Evolutionary conservation across 225 moss, liverwort and hornwort genomes (phyloP).

Genomic region (Takakia lepidozioides): DNA sequence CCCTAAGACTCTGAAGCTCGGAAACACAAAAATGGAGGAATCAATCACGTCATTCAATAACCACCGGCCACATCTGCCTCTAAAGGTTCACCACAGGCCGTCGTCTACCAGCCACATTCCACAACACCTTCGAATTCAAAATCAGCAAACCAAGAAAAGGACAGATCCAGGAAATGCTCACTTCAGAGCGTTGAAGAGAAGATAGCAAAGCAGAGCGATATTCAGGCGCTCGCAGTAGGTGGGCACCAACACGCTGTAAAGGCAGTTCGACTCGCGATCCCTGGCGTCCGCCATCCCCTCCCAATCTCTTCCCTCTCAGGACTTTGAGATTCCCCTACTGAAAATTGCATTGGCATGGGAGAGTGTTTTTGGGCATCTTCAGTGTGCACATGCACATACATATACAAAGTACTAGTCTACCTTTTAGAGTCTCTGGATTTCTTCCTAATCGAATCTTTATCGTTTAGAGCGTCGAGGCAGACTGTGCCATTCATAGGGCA

Average conservation of each 20-base stretch:
- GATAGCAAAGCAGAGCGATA: slow-evolving; percentile 88
- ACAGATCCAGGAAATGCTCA: slow-evolving; percentile 4
- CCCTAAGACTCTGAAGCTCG: background rate
- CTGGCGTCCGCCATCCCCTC: slow-evolving; percentile 1
- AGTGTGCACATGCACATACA: too few relatives aligned
- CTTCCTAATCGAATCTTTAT: too few relatives aligned
- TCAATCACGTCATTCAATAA: background rate
- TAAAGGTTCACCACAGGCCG: background rate
- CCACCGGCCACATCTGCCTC: too few relatives aligned
- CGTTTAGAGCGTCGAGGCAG: too few relatives aligned
- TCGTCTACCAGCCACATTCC: background rate
- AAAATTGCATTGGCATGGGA: too few relatives aligned
- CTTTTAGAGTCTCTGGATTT: too few relatives aligned
- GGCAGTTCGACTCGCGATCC: slow-evolving; percentile 6
- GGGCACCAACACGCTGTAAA: slow-evolving; percentile 83
- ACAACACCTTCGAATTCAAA: background rate
- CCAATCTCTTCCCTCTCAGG: too few relatives aligned
- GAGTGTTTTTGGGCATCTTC: too few relatives aligned
- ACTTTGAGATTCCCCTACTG: too few relatives aligned
- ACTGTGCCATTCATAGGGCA: too few relatives aligned
- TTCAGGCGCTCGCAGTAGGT: slow-evolving; percentile 93
- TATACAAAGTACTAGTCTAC: too few relatives aligned
- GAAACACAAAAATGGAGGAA: background rate
- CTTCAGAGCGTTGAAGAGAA: slow-evolving; percentile 77
- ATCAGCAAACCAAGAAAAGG: background rate